Evolutionary conservation across 192 early-diverging fungal genomes (phyloP).

Genomic region (Coemansia sp.): DNA sequence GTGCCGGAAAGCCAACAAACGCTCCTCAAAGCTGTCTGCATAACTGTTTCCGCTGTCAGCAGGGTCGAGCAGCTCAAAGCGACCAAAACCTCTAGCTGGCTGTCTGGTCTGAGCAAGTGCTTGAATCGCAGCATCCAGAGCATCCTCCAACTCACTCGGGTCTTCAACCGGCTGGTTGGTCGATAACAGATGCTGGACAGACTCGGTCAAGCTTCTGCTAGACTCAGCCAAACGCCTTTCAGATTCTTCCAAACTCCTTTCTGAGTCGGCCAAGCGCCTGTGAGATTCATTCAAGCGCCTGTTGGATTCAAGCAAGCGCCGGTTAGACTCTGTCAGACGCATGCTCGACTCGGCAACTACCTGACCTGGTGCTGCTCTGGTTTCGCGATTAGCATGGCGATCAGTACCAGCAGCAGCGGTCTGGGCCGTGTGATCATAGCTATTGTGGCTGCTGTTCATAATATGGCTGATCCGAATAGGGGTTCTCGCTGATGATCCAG

Average conservation of each 20-base stretch:
- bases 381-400: background rate
- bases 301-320: background rate
- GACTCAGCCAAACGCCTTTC: background rate
- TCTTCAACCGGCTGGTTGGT: background rate
- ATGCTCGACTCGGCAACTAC: background rate
- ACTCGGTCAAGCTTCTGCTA: background rate
- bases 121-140: background rate
- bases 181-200: background rate
- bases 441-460: background rate
- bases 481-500: background rate
- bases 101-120: background rate
- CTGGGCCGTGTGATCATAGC: background rate
- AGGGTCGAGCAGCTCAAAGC: background rate
- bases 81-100: background rate
- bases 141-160: background rate
- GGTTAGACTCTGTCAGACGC: too few species aligned
- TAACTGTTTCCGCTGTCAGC: background rate
- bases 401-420: background rate
- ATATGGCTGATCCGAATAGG: slow-evolving; percentile 12
- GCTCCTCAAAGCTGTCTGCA: background rate
- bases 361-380: background rate
- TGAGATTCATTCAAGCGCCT: too few species aligned
- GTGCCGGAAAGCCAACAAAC: background rate
- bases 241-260: background rate
- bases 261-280: background rate